phyloP scores from a whole-genome alignment of 257 asterid genomes.

The Ballota nigra region DNA sequence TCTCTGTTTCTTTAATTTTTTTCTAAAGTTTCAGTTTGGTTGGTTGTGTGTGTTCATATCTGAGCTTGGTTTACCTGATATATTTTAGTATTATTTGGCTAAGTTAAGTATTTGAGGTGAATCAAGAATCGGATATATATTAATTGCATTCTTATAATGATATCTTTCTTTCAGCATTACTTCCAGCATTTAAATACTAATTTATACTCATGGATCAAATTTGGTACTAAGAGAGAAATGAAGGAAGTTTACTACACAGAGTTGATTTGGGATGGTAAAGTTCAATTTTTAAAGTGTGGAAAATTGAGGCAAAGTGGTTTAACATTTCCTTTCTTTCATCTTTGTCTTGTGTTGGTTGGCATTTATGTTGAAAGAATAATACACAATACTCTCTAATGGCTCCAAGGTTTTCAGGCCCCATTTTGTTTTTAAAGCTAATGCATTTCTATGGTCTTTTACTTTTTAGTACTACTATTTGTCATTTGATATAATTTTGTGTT shows the following conservation, averaged over 20 bases:
- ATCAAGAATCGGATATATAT: neutral
- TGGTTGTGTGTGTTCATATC: constrained; percentile 26
- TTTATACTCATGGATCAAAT: neutral
- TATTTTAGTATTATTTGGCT: neutral
- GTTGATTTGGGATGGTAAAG: constrained; percentile 2
- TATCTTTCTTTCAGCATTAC: constrained; percentile 1
- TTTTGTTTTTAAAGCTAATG: neutral
- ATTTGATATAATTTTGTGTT: neutral
- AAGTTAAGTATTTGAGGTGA: neutral
- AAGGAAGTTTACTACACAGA: neutral
- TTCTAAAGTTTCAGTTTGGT: constrained; percentile 22
- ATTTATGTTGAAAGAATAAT: constrained; percentile 1
- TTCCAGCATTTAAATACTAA: neutral
- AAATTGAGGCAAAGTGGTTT: neutral
- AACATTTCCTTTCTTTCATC: neutral
- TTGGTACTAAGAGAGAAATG: neutral
- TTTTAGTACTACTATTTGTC: constrained; percentile 6
- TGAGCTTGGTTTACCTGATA: neutral
- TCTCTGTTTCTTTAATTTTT: constrained; percentile 8
- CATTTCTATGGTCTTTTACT: neutral
- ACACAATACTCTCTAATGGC: constrained; percentile 4
- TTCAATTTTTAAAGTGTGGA: neutral
- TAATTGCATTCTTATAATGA: constrained; percentile 7
- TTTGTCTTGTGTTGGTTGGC: constrained; percentile 22
- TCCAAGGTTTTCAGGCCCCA: constrained; percentile 7